Evolutionary conservation across 192 early-diverging fungal genomes (phyloP), one percentile per base, ranked within the genome.

Genomic region (Coemansia brasiliensis): DNA sequence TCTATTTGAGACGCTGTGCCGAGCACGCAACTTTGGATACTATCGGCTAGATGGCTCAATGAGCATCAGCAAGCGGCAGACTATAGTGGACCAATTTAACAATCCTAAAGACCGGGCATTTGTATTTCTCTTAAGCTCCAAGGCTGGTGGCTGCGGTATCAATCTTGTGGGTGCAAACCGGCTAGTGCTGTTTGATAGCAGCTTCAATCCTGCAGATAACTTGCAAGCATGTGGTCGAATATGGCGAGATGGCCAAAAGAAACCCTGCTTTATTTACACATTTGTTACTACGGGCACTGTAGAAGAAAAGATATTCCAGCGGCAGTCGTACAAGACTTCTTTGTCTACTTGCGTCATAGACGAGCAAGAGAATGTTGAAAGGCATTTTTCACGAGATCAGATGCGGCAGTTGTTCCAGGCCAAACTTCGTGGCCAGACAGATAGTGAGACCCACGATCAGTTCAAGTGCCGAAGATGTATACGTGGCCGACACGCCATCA

Each of bases 271-370:
- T 58, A 92, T 99, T n/a, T 99, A 99, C 74, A 87, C 96, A 8
- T 92, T 99, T 48, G 95, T 96, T 54, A 90, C 88, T 0, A 94
- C 96, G n/a, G 97, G 97, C 3, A 93, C 95, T 0, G 95, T 99
- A 16, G 97, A 99, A 67, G 97, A 99, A 59, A 99, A 99, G 69
- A 96, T 99, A 29, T 99, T 99, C 68, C 97, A 99, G 72, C 79
- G 97, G 56, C 91, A 89, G 70, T 86, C 84, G 2, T 87, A 87
- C 62, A 92, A 92, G 57, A 87, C 90, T 39, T 92, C 90, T 25
- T 84, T 99, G 12, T 88, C 87, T 18, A 90, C 86, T 0, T 96
- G 94, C 63, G 95, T 99, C 10, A 93, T 99, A 9, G 97, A 99
- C 57, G 95, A 94, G 66, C 91, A 89, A 24, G 82, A 86, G 66